Percentiles rank a stretch among this genome's conserved stretches.
phyloP scores from a whole-genome alignment of 2,329 filamentous ascomycete species.

The Clonostachys sp. region DNA sequence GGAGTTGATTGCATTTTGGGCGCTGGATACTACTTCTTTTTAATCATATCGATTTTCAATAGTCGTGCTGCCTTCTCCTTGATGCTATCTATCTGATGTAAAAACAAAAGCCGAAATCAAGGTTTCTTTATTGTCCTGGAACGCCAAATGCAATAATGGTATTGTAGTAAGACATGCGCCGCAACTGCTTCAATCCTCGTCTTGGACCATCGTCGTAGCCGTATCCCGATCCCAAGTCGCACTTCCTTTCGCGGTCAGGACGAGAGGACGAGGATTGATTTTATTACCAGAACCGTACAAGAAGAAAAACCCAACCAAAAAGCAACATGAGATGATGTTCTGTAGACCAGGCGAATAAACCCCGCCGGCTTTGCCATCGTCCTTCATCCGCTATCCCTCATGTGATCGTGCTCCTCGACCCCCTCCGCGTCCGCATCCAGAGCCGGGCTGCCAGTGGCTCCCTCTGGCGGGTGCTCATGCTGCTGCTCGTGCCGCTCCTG shows the following conservation, averaged over 20 bases:
- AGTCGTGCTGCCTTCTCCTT: no score
- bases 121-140: no score
- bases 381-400: not conserved
- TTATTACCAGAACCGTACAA: not conserved
- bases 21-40: not conserved
- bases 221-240: no score
- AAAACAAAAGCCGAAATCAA: no score
- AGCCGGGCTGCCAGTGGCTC: slow-evolving; percentile 5
- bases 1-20: slow-evolving; percentile 1
- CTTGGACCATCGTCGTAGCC: no score
- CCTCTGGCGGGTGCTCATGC: not conserved
- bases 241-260: no score
- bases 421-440: not conserved
- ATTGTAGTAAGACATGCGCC: no score
- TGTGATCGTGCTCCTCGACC: not conserved
- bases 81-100: no score
- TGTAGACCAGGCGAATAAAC: not conserved
- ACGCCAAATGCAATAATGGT: no score
- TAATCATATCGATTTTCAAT: not conserved
- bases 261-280: not conserved
- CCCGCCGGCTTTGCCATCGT: no score
- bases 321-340: not conserved
- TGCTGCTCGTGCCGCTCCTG: slow-evolving; percentile 4
- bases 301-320: not conserved
- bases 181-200: no score